Base-by-base conservation (phyloP, 1,284 basidiomycete species). In the Ganoderma lucidum region DNA sequence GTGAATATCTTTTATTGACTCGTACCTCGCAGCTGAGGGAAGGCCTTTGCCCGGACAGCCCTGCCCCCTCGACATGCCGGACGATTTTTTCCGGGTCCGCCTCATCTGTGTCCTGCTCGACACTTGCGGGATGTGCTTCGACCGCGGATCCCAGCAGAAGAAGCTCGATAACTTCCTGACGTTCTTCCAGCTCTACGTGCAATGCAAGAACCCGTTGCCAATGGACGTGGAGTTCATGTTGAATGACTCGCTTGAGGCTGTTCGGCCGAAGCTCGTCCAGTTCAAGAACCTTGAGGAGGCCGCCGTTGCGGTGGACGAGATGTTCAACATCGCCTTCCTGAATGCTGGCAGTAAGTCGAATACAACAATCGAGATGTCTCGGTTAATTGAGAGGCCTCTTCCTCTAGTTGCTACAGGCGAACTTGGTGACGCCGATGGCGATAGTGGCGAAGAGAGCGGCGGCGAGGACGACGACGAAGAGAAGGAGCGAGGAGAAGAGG, bases 151-250 rank as follows among this genome's bases (percentile, higher is more conserved):
- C 6, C 92, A 96, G 76, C 93, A 91, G 81, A 93, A 93, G 82
- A 98, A 96, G 78, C 83, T 99, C 14, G 97, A 99, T 80, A 94
- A 93, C 74, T 98, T 97, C 80, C 81, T 99, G 71, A 87, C 89
- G 12, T 97, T 98, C 81, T 96, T 99, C 80, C 96, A 98, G 86
- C 95, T 96, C 75, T 76, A 72, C 98, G 86, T 95, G 5, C 84
- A 93, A 15, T 95, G 94, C 84, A 99, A 99, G 82, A 86, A 91
- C 30, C 85, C 91, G 12, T 80, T 97, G 53, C 94, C 98, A 0
- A 97, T 99, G 95, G 98, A 99, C 70, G 92, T 98, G 19, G 97
- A 98, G 69, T 99, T 98, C 79, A 97, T 98, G 96, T 81, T 98
- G 10, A 90, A 90, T 2, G 97, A 99, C 79, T 97, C 97, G 0